These are phyloP conservation scores for Fusarium zealandicum DNA, from an alignment of 2,329 filamentous ascomycete species.

Conservation along the genomic window DNA sequence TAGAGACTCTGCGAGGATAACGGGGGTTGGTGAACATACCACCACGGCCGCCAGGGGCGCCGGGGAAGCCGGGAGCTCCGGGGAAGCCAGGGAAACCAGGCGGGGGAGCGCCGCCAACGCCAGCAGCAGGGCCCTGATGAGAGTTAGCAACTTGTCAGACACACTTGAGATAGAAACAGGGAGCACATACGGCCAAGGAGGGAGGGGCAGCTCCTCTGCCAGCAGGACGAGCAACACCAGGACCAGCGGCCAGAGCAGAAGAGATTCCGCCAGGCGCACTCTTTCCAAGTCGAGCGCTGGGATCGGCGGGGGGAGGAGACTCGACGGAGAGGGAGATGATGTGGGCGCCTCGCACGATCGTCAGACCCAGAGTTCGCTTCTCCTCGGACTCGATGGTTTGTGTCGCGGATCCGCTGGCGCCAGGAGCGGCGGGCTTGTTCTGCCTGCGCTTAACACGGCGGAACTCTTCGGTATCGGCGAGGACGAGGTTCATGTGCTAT, in stretches of 20 bases:
- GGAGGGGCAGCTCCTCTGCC: slow-evolving; percentile 78
- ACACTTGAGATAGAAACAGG: background rate
- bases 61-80: slow-evolving; percentile 55
- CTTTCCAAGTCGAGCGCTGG: slow-evolving; percentile 85
- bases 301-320: slow-evolving; percentile 92
- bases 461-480: slow-evolving; percentile 98
- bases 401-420: slow-evolving; percentile 65
- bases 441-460: slow-evolving; percentile 87
- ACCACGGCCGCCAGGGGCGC: slow-evolving; percentile 59
- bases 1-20: slow-evolving; percentile 37
- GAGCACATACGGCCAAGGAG: slow-evolving; percentile 73
- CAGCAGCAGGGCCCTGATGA: slow-evolving; percentile 77
- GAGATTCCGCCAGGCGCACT: slow-evolving; percentile 72
- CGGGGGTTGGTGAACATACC: slow-evolving; percentile 53
- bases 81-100: slow-evolving; percentile 63
- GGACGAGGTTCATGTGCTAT: slow-evolving; percentile 98
- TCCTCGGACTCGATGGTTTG: slow-evolving; percentile 88
- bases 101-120: slow-evolving; percentile 77
- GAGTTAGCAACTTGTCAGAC: slow-evolving; percentile 27
- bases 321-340: slow-evolving; percentile 96
- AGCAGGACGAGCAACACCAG: slow-evolving; percentile 89
- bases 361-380: slow-evolving; percentile 94
- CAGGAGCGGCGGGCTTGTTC: slow-evolving; percentile 72
- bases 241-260: slow-evolving; percentile 78
- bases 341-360: slow-evolving; percentile 91